Conservation (phyloP, 1,284 basidiomycete species). For the Boletellus deceptivus region DNA sequence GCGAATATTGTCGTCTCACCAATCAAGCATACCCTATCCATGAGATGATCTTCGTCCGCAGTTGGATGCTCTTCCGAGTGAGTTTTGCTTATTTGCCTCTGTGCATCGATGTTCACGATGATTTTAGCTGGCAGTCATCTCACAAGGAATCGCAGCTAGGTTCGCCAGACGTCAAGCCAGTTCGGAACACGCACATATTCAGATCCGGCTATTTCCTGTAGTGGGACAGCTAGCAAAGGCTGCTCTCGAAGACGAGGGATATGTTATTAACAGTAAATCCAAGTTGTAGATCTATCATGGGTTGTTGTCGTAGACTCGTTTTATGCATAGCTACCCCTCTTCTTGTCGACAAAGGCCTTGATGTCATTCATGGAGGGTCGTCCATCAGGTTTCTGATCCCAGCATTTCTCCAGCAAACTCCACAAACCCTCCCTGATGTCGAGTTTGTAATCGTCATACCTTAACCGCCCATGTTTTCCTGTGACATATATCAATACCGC, state of each 20-base stretch:
- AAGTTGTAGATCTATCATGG: constrained; percentile 34
- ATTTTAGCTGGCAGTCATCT: constrained; percentile 75
- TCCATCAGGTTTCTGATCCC: constrained; percentile 12
- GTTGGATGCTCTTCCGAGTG: constrained; percentile 88
- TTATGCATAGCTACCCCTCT: constrained; percentile 13
- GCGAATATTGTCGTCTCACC: constrained; percentile 66
- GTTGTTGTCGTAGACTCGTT: neutral
- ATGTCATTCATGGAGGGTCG: constrained; percentile 16
- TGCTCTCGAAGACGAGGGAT: constrained; percentile 54
- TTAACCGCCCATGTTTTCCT: constrained; percentile 10
- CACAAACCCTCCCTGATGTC: constrained; percentile 20
- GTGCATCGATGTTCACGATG: neutral
- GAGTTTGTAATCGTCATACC: constrained; percentile 21
- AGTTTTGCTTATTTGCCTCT: constrained; percentile 29
- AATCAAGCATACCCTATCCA: constrained; percentile 66
- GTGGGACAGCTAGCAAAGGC: constrained; percentile 63
- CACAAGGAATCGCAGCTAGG: constrained; percentile 92
- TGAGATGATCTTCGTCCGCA: constrained; percentile 76
- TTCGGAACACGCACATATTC: constrained; percentile 68
- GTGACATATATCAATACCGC: constrained; percentile 20
- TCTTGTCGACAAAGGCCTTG: constrained; percentile 17
- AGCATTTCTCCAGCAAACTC: constrained; percentile 22
- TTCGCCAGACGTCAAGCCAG: constrained; percentile 83
- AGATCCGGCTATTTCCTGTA: constrained; percentile 58
- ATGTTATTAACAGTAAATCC: constrained; percentile 32